Base-by-base conservation (phyloP, 352 stramenopile genomes). In the Pythium brachiatum region DNA sequence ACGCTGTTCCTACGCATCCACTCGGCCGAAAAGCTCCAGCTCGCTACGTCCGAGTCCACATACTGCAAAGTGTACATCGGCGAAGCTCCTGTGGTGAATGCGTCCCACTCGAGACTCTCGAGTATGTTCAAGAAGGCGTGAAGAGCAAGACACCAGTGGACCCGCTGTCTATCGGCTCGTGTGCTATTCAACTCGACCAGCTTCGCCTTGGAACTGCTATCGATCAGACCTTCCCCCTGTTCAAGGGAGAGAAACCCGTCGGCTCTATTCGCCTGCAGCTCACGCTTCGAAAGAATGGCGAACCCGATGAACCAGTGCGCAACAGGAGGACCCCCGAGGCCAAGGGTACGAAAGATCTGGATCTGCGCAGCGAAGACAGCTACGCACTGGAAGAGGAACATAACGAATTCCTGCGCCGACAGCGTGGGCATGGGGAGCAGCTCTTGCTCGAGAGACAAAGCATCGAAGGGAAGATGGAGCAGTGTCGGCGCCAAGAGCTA, bases 61-160 rank as follows among this genome's bases (percentile, higher is more conserved):
- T 92, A 90, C 66, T 89, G 77, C 57, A 92, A 89, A 63, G 47
- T 90, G n/a, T 90, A 92, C 46, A 36, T 90, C 27, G 83, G 80
- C 1, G 74, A 88, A 4, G 69, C 70, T 27, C 64, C 74, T 23
- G 76, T 90, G 25, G 62, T 81, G 43, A 76, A 64, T 29, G 43
- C 43, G 11, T 20, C 43, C 7, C 43, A 51, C 29, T 59, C 60
- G 32, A 62, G 51, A 44, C 25, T 73, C 27, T 58, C 62, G 47
- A 64, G 62, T 20, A 55, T 74, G 57, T 68, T 66, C n/a, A 26
- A 51, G 11, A 56, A 64, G 0, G 83, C 44, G 79, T 90, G 21
- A 92, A 90, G 74, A 88, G 70, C 57, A 79, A 90, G 46, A 66
- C 83, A 56, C 63, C 82, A 69, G 26, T 92, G 29, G 87, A 87